Base-by-base conservation (phyloP, 2,329 filamentous ascomycete genomes). In the Colletotrichum sp. region DNA sequence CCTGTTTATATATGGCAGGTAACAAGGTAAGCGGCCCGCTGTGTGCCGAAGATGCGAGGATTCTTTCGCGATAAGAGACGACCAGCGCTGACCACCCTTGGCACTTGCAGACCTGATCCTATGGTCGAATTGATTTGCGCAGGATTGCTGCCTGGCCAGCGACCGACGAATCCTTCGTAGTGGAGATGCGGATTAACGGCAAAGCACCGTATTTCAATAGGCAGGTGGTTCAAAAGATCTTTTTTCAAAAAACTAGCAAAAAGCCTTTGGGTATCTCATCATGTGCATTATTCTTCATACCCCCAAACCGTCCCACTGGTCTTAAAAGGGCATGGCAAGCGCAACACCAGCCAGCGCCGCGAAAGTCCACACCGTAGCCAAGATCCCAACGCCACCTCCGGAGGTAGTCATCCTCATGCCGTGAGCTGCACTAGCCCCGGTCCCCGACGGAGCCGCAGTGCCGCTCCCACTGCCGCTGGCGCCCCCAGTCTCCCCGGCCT, bases 81-180 rank as follows among this genome's bases (percentile, higher is more conserved):
- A 22, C 10, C 10, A 34, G 18, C 44, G n/a, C 44, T 52, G n/a
- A 52, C 44, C 44, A 52, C 44, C 44, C 44, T 52, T 52, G n/a
- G 6, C n/a, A 52, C 0, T 52, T 13, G 10, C 0, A 13, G 0
- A 13, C 44, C 44, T 8, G 0, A 22, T 22, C 0, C n/a, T 52
- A 1, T 0, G 10, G 44, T 52, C n/a, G 44, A 52, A 22, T 52
- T 0, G 10, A 52, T 22, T 48, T 3, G 1, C 1, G n/a, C n/a
- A 13, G n/a, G 44, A 0, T 0, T 52, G n/a, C 44, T 52, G 44
- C 44, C 44, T 52, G 10, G 44, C 44, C 44, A 52, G n/a, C n/a
- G 44, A 8, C 44, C 0, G 44, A 3, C 6, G 10, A 52, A 52
- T 22, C 44, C 44, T 22, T 52, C 44, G 44, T 2, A 0, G 44